Base-by-base conservation (phyloP, 208 protist genomes). In the Leishmania amazonensis region DNA sequence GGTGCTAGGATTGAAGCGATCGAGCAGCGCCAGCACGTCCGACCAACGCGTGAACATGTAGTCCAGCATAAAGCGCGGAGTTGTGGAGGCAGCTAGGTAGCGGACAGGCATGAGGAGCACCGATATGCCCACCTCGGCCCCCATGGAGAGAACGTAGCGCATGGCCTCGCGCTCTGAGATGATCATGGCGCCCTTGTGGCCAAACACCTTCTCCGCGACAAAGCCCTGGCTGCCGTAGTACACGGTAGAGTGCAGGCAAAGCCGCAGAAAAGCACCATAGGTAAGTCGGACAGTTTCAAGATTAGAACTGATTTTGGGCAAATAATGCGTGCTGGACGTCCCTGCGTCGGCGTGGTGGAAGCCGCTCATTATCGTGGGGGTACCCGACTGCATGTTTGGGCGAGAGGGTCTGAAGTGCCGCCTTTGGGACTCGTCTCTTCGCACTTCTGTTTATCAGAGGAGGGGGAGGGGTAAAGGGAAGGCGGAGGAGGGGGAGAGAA, bases 11-110 rank as follows among this genome's bases (percentile, higher is more conserved):
- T 84, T 64, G 75, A 97, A 97, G 57, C 80, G 72, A 78, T 97
- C 94, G 38, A 96, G 21, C 28, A 85, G 3, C 9, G 87, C 71
- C 35, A 97, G 81, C 28, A 88, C 42, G 19, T 97, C 94, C 0
- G 92, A 96, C 87, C 85, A 94, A 35, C 81, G 73, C 0, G 92
- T 96, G 51, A 95, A 81, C 75, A 91, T 88, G 84, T 93, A 96
- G 75, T 97, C 94, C 13, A 96, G 78, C 75, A 97, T 81, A 80
- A 96, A 96, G 4, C 94, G 91, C 15, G 94, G 91, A 21, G 93
- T 92, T 6, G 88, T 93, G 51, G 92, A 89, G 35, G 90, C 94
- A 47, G 92, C 92, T 35, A 97, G 83, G 79, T 94, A 97, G 62
- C 88, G 88, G 21, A 87, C 84, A 0, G 94, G 94, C 60, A 84